Percentiles rank a stretch among this genome's conserved stretches.
Evolutionary conservation across 495 filamentous ascomycete species (phyloP).

Genomic region (Tuber aestivum): DNA sequence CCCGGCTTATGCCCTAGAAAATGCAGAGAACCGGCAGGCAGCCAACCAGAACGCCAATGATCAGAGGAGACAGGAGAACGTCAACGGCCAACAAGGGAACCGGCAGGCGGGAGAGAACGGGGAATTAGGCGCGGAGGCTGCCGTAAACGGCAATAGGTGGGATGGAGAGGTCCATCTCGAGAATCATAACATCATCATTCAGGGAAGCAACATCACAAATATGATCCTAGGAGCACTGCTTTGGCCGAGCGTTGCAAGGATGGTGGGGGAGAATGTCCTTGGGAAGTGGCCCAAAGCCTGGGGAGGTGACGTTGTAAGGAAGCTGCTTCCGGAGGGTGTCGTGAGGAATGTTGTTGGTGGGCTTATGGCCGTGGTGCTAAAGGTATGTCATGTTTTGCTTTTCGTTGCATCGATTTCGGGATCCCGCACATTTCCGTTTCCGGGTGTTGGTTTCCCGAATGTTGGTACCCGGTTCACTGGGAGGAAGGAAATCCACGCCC

Average conservation of each 20-base stretch:
- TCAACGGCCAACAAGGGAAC: conserved; percentile 26
- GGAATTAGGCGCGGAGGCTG: conserved; percentile 19
- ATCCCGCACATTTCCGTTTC: not conserved
- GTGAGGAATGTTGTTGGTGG: conserved; percentile 42
- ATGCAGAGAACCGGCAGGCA: conserved; percentile 21
- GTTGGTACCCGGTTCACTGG: conserved; percentile 7
- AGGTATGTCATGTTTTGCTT: conserved; percentile 33
- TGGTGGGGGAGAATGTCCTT: conserved; percentile 38
- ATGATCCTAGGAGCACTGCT: conserved; percentile 41
- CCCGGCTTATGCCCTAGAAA: conserved; percentile 36
- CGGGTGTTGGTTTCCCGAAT: conserved; percentile 12
- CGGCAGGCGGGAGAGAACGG: conserved; percentile 28
- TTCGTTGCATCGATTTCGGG: not conserved
- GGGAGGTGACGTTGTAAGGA: conserved; percentile 40
- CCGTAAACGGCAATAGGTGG: conserved; percentile 29
- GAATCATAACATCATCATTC: conserved; percentile 42
- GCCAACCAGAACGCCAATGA: conserved; percentile 16
- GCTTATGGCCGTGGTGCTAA: conserved; percentile 41
- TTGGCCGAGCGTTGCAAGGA: conserved; percentile 40
- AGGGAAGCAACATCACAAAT: conserved; percentile 42
- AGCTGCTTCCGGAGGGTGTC: conserved; percentile 37
- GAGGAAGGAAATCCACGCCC: not conserved
- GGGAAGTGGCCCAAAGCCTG: conserved; percentile 39
- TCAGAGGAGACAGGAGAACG: conserved; percentile 29
- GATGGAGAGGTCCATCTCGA: conserved; percentile 41